Conservation (phyloP, 164 flowering plant genomes). For the Sextonia rubra region DNA sequence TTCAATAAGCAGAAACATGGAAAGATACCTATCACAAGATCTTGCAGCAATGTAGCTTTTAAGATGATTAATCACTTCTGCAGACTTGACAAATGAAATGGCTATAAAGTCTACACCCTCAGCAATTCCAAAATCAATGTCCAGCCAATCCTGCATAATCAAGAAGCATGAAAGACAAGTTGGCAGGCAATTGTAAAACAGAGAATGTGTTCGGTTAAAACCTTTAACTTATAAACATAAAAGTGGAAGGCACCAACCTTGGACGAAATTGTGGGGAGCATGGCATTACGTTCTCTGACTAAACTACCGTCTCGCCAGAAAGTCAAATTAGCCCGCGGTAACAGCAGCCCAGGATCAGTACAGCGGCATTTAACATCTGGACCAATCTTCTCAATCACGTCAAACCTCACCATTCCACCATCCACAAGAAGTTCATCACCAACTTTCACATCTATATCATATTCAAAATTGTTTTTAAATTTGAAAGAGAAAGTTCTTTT, state of each 20-base stretch:
- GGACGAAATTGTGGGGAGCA: slow-evolving; percentile 97
- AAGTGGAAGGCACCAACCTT: slow-evolving; percentile 45
- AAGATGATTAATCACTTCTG: slow-evolving; percentile 89
- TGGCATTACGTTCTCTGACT: slow-evolving; percentile 88
- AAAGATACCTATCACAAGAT: slow-evolving; percentile 52
- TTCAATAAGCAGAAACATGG: too few relatives aligned
- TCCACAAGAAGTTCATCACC: slow-evolving; percentile 97
- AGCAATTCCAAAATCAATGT: slow-evolving; percentile 92
- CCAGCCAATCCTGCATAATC: slow-evolving; percentile 81
- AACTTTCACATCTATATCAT: slow-evolving; percentile 67
- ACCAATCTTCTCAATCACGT: slow-evolving; percentile 92
- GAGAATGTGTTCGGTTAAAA: background rate
- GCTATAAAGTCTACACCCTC: slow-evolving; percentile 96
- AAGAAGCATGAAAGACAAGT: background rate
- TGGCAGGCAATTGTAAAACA: background rate
- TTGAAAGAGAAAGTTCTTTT: background rate
- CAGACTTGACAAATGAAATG: slow-evolving; percentile 90
- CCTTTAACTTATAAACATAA: background rate
- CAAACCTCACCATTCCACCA: slow-evolving; percentile 99
- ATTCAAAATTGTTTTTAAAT: slow-evolving; percentile 10
- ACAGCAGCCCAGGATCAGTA: slow-evolving; percentile 89
- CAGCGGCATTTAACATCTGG: slow-evolving; percentile 93
- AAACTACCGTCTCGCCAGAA: slow-evolving; percentile 88
- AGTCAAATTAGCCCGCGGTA: slow-evolving; percentile 94
- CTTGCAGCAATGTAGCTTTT: slow-evolving; percentile 88